phyloP scores from a whole-genome alignment of 176 grass and related monocot species.

The Neostapfia colusana region DNA sequence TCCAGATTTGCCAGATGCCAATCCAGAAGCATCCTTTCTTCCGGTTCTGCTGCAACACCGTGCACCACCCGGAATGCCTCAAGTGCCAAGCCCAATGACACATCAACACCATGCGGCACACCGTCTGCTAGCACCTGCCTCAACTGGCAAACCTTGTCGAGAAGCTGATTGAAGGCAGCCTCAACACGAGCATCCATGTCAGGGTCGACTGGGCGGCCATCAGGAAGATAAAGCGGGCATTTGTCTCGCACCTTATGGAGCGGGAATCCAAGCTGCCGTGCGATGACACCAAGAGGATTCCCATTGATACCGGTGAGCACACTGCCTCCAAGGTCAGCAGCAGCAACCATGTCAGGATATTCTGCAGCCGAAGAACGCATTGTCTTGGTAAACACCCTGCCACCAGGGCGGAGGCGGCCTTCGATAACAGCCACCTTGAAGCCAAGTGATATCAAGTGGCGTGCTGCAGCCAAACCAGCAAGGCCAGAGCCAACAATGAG shows the following conservation, averaged over 20 bases:
- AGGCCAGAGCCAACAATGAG: conserved; percentile 81
- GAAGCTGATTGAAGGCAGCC: conserved; percentile 85
- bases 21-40: conserved; percentile 91
- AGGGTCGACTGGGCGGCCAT: conserved; percentile 70
- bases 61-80: conserved; percentile 74
- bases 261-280: conserved; percentile 84
- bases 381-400: conserved; percentile 84
- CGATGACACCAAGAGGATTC: conserved; percentile 84
- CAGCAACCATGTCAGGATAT: conserved; percentile 49
- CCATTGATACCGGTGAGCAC: conserved; percentile 98
- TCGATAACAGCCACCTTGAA: conserved; percentile 88
- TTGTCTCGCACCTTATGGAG: conserved; percentile 94
- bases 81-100: conserved; percentile 75
- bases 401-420: conserved; percentile 76
- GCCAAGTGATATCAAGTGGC: conserved; percentile 76
- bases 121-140: conserved; percentile 71
- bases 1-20: conserved; percentile 97
- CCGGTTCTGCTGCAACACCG: conserved; percentile 58
- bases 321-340: conserved; percentile 93
- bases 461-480: conserved; percentile 72
- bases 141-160: conserved; percentile 91
- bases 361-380: conserved; percentile 70
- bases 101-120: conserved; percentile 61
- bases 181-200: conserved; percentile 76
- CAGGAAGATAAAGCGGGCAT: conserved; percentile 84